Conservation (phyloP, 2,329 filamentous ascomycete species). For the Pyrenochaeta sp. region DNA sequence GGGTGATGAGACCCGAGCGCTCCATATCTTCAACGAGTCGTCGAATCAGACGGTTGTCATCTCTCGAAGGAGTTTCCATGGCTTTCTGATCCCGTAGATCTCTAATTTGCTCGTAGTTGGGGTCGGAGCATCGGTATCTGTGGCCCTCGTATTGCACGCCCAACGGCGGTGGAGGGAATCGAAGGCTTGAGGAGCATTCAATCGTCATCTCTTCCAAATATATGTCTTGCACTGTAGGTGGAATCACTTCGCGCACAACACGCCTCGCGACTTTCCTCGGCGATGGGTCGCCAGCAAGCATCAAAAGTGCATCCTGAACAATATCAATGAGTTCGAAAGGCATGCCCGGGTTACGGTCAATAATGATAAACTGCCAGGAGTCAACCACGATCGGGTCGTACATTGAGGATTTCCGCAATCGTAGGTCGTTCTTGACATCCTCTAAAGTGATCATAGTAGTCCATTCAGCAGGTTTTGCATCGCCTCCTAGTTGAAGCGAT, state of each 20-base stretch:
- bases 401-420: conserved; percentile 29
- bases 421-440: conserved; percentile 37
- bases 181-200: conserved; percentile 19
- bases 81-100: conserved; percentile 10
- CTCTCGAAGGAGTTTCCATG: conserved; percentile 11
- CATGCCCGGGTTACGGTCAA: conserved; percentile 30
- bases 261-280: conserved; percentile 29
- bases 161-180: conserved; percentile 23
- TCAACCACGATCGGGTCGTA: conserved; percentile 40
- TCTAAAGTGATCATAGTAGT: conserved; percentile 29
- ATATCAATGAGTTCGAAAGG: conserved; percentile 38
- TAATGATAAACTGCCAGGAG: conserved; percentile 44
- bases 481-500: conserved; percentile 15
- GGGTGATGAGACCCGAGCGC: conserved; percentile 28
- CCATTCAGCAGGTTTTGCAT: conserved; percentile 17
- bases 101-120: conserved; percentile 19
- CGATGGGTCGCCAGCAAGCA: conserved; percentile 32
- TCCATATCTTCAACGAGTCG: conserved; percentile 37
- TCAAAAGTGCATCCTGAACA: conserved; percentile 33
- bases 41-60: conserved; percentile 36
- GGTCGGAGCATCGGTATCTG: conserved; percentile 25
- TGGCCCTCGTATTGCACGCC: conserved; percentile 38
- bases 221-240: conserved; percentile 28
- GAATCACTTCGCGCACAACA: conserved; percentile 33
- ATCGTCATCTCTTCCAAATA: conserved; percentile 29